phyloP scores from a whole-genome alignment of 2,329 filamentous ascomycete species.

The Esteya vermicola region DNA sequence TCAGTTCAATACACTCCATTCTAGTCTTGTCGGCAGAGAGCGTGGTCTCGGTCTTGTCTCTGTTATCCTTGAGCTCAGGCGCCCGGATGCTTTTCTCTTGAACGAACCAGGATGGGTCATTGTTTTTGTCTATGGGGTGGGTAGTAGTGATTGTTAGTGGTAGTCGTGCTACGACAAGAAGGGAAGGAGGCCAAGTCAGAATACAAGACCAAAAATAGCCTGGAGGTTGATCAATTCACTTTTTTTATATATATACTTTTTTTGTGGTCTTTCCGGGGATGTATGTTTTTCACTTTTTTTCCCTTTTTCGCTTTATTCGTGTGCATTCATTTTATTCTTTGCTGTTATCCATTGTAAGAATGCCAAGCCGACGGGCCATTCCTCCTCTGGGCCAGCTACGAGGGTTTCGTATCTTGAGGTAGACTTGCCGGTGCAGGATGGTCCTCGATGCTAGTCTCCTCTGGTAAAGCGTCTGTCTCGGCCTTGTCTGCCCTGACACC shows the following conservation, averaged over 20 bases:
- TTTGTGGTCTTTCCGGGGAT: constrained; percentile 1
- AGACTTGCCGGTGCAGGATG: no score
- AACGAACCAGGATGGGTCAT: constrained; percentile 1
- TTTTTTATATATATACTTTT: constrained; percentile 22
- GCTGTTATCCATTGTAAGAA: no score
- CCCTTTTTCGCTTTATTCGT: constrained; percentile 3
- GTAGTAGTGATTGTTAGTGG: no score
- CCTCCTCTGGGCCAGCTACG: no score
- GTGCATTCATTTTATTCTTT: no score
- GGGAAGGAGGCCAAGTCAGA: constrained; percentile 3
- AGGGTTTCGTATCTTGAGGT: no score
- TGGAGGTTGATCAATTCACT: constrained; percentile 43
- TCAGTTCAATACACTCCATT: constrained; percentile 29
- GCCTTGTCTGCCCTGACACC: not conserved
- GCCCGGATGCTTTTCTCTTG: constrained; percentile 27
- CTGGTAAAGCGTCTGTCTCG: constrained; percentile 13
- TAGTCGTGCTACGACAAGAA: not conserved
- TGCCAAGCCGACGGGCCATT: no score
- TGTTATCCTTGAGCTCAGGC: constrained; percentile 34
- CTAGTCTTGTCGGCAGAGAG: constrained; percentile 43
- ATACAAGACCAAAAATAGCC: constrained; percentile 4
- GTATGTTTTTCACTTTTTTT: not conserved
- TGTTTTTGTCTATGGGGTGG: constrained; percentile 3
- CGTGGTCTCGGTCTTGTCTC: constrained; percentile 32
- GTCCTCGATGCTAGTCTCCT: no score